These are phyloP conservation scores for Aegilops speltoides DNA, from an alignment of 176 grass and related monocot species.

Conservation along the genomic window DNA sequence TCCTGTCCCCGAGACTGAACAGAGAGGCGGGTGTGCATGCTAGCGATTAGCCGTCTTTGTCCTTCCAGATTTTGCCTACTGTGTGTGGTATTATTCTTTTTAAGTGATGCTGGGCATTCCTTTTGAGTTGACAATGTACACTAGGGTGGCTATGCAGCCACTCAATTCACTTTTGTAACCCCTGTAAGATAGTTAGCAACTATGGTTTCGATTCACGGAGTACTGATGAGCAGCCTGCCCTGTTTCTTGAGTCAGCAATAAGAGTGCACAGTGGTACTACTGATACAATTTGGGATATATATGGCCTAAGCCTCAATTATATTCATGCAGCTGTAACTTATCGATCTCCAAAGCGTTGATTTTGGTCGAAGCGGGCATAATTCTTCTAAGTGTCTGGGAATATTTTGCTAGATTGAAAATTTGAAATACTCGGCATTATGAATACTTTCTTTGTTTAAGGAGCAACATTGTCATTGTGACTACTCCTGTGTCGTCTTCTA, in stretches of 20 bases:
- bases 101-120: conserved; percentile 31
- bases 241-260: conserved; percentile 42
- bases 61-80: conserved; percentile 40
- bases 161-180: conserved; percentile 33
- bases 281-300: conserved; percentile 23
- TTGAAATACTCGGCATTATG: background rate
- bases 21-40: conserved; percentile 83
- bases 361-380: too few relatives aligned
- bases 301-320: background rate
- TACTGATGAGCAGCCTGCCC: background rate
- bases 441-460: background rate
- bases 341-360: too few relatives aligned
- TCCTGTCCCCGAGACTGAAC: conserved; percentile 54
- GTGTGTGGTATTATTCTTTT: conserved; percentile 52
- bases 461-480: background rate
- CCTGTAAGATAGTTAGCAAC: conserved; percentile 37
- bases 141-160: conserved; percentile 22
- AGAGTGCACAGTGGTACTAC: conserved; percentile 3
- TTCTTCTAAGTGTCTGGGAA: too few relatives aligned
- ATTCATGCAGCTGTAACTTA: background rate
- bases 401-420: too few relatives aligned
- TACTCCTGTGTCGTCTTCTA: background rate
- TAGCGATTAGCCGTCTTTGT: conserved; percentile 43
- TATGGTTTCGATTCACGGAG: conserved; percentile 9
- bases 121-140: conserved; percentile 38